A percentile compares a stretch with the other conserved stretches of the same genome.
Evolutionary conservation across 176 grass and related monocot species (phyloP).

Genomic region (Eremochloa ophiuroides): DNA sequence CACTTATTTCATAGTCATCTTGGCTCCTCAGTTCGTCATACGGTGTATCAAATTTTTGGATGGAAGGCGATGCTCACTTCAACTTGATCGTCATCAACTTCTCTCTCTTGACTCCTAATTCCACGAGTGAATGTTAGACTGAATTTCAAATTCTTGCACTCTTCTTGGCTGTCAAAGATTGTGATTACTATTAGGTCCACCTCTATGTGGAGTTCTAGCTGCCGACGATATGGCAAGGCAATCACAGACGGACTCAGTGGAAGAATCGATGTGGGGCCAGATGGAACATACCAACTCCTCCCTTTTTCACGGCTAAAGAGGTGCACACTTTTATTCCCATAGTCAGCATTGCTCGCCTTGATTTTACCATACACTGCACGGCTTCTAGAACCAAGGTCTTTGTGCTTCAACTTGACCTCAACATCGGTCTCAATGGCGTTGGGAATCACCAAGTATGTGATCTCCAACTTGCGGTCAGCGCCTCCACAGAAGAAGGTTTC

Average conservation of each 20-base stretch:
- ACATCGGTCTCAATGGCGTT: not conserved
- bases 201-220: not conserved
- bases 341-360: not conserved
- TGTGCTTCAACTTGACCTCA: not conserved
- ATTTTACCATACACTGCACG: not conserved
- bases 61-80: not conserved
- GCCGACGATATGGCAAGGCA: not conserved
- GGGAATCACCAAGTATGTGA: not conserved
- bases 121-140: not conserved
- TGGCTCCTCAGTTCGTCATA: not conserved
- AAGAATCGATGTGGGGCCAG: not conserved
- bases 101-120: not conserved
- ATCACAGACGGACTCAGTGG: not conserved
- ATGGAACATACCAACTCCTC: not conserved
- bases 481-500: not conserved
- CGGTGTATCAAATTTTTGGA: not conserved
- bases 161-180: not conserved
- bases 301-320: not conserved
- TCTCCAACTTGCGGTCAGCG: not conserved
- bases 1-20: not conserved
- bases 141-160: not conserved
- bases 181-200: conserved; percentile 4
- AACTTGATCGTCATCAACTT: not conserved
- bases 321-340: not conserved
- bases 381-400: not conserved